Base-by-base conservation (phyloP, 1,139 yeast species). In the Diutina siamensis region DNA sequence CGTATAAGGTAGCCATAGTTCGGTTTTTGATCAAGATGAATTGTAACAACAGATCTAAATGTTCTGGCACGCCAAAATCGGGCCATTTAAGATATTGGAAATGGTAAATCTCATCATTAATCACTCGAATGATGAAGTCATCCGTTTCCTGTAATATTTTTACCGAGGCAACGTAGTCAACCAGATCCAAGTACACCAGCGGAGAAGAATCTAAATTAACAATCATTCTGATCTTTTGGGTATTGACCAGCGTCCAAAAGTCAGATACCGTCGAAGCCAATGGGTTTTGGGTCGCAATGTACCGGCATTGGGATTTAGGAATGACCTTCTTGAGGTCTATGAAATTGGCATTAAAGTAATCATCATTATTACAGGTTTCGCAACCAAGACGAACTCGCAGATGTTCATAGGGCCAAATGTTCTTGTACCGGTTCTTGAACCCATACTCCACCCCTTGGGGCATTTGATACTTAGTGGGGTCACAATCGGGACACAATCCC, bases 51-150 rank as follows among this genome's bases (percentile, higher is more conserved):
- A 78, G 78, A 1, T 63, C 60, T 22, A 76, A 71, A 51, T 72
- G 64, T 9, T 71, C 68, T 1, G 89, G 84, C 1, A 79, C 73
- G 8, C 92, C 92, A 48, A 83, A 75, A 62, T 86, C 96, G 1
- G 94, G 84, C 96, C 95, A 87, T 35, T 73, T 71, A 9, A 74
- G 71, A 59, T 76, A 83, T 50, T 85, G 92, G 36, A 87, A 61
- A 53, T 86, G 95, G 48, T 71, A 69, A 3, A 86, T 38, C 15
- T 38, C 42, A 7, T 25, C 42, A 25, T 38, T 38, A 27, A 38
- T 17, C 19, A 38, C n/a, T 3, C 32, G 31, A 10, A 38, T 25
- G 18, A 38, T 17, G 32, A 15, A 25, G 18, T 20, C 31, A 8
- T 15, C 32, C 4, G 13, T 22, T 10, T 15, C n/a, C 19, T 17